These are phyloP conservation scores for Ustilago curta DNA, from an alignment of 1,284 basidiomycete species.

Conservation along the genomic window DNA sequence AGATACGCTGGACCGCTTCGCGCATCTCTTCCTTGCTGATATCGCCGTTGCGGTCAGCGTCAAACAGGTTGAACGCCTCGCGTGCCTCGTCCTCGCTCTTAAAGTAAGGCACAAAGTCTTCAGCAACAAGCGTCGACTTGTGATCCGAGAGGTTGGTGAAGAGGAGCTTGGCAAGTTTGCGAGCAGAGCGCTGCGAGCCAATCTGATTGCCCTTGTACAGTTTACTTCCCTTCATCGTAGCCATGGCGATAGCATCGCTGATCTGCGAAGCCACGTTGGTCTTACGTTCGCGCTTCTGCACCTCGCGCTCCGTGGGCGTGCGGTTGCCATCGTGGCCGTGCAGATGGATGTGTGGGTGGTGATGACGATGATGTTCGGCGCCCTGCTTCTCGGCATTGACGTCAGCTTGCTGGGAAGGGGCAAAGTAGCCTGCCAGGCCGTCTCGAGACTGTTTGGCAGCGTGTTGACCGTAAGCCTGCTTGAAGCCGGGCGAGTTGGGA, in stretches of 20 bases:
- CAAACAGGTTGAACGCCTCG: conserved; percentile 80
- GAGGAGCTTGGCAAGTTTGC: conserved; percentile 79
- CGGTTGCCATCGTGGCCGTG: conserved; percentile 24
- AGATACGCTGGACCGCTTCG: conserved; percentile 84
- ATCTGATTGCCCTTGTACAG: conserved; percentile 57
- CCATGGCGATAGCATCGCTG: conserved; percentile 62
- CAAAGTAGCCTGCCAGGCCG: conserved; percentile 57
- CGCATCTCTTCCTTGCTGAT: conserved; percentile 85
- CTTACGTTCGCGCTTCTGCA: conserved; percentile 36
- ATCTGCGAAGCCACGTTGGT: conserved; percentile 59
- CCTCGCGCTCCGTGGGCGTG: conserved; percentile 33
- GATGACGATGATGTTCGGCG: conserved; percentile 11
- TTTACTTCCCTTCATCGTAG: conserved; percentile 66
- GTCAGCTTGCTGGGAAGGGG: conserved; percentile 29
- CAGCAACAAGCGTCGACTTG: conserved; percentile 72
- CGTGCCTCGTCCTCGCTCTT: conserved; percentile 78
- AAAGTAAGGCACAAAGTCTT: conserved; percentile 78
- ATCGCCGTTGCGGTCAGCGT: conserved; percentile 85
- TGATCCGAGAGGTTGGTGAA: conserved; percentile 73
- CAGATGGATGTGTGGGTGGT: conserved; percentile 18
- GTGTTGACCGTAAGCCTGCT: conserved; percentile 38
- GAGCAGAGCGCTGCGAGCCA: conserved; percentile 76
- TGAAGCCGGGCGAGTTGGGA: conserved; percentile 54
- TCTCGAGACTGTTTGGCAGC: conserved; percentile 51
- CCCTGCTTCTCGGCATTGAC: conserved; percentile 20